phyloP scores from a whole-genome alignment of 163 green algal species.

The Chlorella variabilis region DNA sequence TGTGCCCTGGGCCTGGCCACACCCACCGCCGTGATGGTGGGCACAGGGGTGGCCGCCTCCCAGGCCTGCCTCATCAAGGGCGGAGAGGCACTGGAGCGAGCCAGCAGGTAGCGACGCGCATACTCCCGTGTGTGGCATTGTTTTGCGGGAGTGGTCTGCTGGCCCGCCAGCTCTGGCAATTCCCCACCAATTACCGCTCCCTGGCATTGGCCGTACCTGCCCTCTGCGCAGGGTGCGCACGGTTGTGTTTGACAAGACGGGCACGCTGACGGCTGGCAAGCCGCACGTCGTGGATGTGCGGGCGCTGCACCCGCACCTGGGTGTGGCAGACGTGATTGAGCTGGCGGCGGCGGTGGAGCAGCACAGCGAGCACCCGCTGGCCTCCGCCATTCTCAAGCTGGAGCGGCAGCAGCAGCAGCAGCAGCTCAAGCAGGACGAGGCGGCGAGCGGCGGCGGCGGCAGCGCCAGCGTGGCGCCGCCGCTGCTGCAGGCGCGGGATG shows the following conservation, averaged over 20 bases:
- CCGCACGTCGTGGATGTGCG: constrained; percentile 71
- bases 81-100: constrained; percentile 86
- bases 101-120: constrained; percentile 24
- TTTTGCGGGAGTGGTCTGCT: background rate
- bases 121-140: background rate
- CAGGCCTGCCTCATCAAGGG: constrained; percentile 95
- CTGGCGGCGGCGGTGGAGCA: constrained; percentile 83
- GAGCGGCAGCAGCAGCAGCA: constrained; percentile 20
- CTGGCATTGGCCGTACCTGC: background rate
- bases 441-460: background rate
- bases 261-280: constrained; percentile 89
- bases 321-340: constrained; percentile 53
- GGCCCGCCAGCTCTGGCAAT: background rate
- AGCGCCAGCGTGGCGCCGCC: background rate
- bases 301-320: constrained; percentile 16
- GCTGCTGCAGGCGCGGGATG: constrained; percentile 19
- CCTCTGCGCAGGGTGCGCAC: constrained; percentile 67
- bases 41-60: constrained; percentile 58
- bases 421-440: background rate
- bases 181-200: background rate
- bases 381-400: constrained; percentile 75
- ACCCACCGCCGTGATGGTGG: constrained; percentile 97
- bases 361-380: constrained; percentile 93
- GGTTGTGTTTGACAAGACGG: constrained; percentile 99
- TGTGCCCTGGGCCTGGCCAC: constrained; percentile 98